Conservation (phyloP, 1,284 basidiomycete species). For the Tylopilus orsonianus region DNA sequence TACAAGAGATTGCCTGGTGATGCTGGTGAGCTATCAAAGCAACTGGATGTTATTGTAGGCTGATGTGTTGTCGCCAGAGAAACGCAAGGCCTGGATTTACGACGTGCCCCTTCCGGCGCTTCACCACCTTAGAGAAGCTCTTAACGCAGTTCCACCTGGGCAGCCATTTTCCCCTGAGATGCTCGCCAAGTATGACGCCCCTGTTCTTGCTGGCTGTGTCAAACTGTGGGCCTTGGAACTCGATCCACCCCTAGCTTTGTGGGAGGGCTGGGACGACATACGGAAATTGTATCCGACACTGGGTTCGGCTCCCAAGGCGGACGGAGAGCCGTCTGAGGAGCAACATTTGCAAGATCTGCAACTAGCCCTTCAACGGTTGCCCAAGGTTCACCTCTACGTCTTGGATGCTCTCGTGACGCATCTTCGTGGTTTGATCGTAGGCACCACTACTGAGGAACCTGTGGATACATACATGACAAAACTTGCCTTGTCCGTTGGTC, state of each 20-base stretch:
- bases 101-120: conserved; percentile 80
- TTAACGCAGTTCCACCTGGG: conserved; percentile 72
- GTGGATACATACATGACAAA: conserved; percentile 83
- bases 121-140: conserved; percentile 79
- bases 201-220: conserved; percentile 79
- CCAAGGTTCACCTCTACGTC: conserved; percentile 79
- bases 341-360: conserved; percentile 69
- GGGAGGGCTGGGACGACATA: conserved; percentile 89
- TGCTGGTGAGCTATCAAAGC: conserved; percentile 45
- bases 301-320: conserved; percentile 51
- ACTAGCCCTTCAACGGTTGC: conserved; percentile 68
- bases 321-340: conserved; percentile 53
- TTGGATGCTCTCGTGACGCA: conserved; percentile 81
- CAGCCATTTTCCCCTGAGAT: conserved; percentile 65
- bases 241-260: conserved; percentile 77
- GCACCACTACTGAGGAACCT: conserved; percentile 67
- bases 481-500: conserved; percentile 81
- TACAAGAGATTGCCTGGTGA: conserved; percentile 68
- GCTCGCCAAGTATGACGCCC: conserved; percentile 77
- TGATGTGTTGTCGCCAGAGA: conserved; percentile 50
- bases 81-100: conserved; percentile 91
- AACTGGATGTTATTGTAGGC: neutral
- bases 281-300: conserved; percentile 81
- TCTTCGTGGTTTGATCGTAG: conserved; percentile 73
- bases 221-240: conserved; percentile 89